Evolutionary conservation across 352 stramenopile genomes (phyloP), one percentile per base, ranked within the genome.

Genomic region (Pythium periplocum): DNA sequence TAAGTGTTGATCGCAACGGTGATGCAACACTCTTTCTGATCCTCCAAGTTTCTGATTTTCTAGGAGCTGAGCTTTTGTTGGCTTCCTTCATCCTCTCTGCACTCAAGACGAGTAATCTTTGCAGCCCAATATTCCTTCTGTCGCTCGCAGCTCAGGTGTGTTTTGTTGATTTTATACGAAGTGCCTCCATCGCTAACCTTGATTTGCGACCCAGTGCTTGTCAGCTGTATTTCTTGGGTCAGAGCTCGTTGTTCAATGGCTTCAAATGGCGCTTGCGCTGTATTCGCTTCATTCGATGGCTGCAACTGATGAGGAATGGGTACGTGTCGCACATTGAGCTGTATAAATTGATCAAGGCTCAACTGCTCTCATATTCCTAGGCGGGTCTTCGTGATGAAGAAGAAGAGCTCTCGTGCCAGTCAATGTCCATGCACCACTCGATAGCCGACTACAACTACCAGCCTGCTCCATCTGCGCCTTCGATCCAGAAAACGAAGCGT

Each of bases 81-180:
- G 76, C 79, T 0, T 91, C 85, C 26, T 95, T 93, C 50, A 95
- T 95, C 57, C 64, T 95, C 34, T 91, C 83, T 31, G 85, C 85
- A 6, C 43, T 95, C 48, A 95, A 93, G 68, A 95, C 83, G 4
- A 87, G 78, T 66, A 93, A 89, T 48, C 54, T 93, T 36, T 90
- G 71, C 63, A 93, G 75, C 37, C 78, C 83, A 0, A 78, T 93
- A 7, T 95, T 95, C 60, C 83, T 95, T 40, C 51, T 93, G 10
- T 95, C 85, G 3, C 57, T 95, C 31, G 82, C 85, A 5, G 75
- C 73, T n/a, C 81, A 90, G 72, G 79, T 88, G 62, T 48, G 1
- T 30, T 30, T n/a, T 48, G 43, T 9, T 46, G 7, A 10, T 2
- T 6, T 26, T 39, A 52, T 17, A 60, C 36, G 30, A 12, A 8